These are phyloP conservation scores for Phyllosticta citrichinensis DNA, from an alignment of 2,329 filamentous ascomycete genomes.

Conservation along the genomic window DNA sequence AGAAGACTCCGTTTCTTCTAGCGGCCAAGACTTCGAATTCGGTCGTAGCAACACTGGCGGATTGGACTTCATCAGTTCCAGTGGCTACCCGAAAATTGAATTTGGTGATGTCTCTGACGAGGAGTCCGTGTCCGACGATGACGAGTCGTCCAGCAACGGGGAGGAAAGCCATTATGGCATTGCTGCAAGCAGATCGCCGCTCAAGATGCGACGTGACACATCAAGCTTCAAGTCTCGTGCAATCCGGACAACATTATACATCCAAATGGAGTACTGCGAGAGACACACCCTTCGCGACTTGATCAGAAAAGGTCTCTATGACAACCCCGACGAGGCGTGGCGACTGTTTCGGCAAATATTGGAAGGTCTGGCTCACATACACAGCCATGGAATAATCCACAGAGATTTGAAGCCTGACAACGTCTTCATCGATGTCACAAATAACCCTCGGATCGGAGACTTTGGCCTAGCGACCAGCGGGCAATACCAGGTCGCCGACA, in stretches of 20 bases:
- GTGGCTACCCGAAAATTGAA: slow-evolving; percentile 64
- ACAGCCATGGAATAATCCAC: slow-evolving; percentile 84
- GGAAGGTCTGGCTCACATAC: slow-evolving; percentile 83
- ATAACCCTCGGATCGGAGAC: slow-evolving; percentile 92
- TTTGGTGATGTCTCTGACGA: slow-evolving; percentile 56
- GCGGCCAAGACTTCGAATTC: slow-evolving; percentile 42
- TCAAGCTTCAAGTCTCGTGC: slow-evolving; percentile 39
- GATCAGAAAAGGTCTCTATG: slow-evolving; percentile 64
- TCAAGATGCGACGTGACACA: slow-evolving; percentile 27
- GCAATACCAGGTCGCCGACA: slow-evolving; percentile 56
- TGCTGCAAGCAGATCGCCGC: slow-evolving; percentile 25
- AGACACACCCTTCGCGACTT: slow-evolving; percentile 84
- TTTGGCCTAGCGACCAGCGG: slow-evolving; percentile 90
- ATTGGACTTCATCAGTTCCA: slow-evolving; percentile 88
- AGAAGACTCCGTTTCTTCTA: slow-evolving; percentile 18
- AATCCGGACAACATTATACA: slow-evolving; percentile 72
- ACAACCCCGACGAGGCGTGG: slow-evolving; percentile 73
- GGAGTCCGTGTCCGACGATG: slow-evolving; percentile 26
- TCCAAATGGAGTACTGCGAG: slow-evolving; percentile 98
- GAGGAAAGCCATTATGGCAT: slow-evolving; percentile 34
- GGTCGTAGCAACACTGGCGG: slow-evolving; percentile 57
- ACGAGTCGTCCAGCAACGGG: slow-evolving; percentile 29
- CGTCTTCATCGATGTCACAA: slow-evolving; percentile 83
- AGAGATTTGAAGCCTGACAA: slow-evolving; percentile 96
- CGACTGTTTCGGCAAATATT: slow-evolving; percentile 82